A percentile compares a stretch with the other conserved stretches of the same genome.
phyloP scores from a whole-genome alignment of 2,329 filamentous ascomycete genomes.

The Ophiosphaerella narmari region DNA sequence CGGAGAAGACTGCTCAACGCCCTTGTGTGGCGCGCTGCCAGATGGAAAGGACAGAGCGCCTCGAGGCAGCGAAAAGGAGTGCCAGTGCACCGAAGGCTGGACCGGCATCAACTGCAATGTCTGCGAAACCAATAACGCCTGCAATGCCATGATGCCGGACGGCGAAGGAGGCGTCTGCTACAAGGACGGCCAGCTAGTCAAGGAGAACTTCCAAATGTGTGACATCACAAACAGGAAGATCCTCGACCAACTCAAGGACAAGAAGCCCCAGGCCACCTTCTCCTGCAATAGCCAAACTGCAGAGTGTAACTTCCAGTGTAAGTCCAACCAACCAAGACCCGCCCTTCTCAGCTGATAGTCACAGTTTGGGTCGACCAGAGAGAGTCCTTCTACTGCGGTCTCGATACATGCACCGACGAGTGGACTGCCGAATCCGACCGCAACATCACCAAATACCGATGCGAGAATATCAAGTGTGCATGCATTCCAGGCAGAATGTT shows the following conservation, averaged over 20 bases:
- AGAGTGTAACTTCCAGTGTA: conserved; percentile 94
- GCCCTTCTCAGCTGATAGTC: conserved; percentile 28
- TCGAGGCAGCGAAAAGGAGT: conserved; percentile 67
- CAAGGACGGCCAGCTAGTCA: conserved; percentile 84
- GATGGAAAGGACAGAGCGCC: conserved; percentile 77
- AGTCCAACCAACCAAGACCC: conserved; percentile 34
- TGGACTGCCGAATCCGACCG: conserved; percentile 69
- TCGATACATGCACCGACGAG: conserved; percentile 77
- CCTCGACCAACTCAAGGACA: conserved; percentile 78
- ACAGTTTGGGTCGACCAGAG: conserved; percentile 90
- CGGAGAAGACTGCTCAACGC: conserved; percentile 88
- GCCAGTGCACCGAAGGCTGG: conserved; percentile 92
- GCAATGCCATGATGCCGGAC: conserved; percentile 84
- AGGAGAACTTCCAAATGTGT: conserved; percentile 97
- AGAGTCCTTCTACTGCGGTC: conserved; percentile 95
- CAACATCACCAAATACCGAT: conserved; percentile 85
- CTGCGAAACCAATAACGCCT: conserved; percentile 81
- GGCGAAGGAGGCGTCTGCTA: conserved; percentile 87
- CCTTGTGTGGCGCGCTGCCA: conserved; percentile 86
- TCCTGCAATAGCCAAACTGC: conserved; percentile 76
- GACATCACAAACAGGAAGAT: conserved; percentile 97
- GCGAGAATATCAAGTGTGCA: conserved; percentile 80
- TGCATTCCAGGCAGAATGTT: conserved; percentile 93
- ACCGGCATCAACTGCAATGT: conserved; percentile 96
- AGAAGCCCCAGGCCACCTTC: conserved; percentile 93